Conservation (phyloP, 2,329 filamentous ascomycete genomes). For the Beauveria caledonica region DNA sequence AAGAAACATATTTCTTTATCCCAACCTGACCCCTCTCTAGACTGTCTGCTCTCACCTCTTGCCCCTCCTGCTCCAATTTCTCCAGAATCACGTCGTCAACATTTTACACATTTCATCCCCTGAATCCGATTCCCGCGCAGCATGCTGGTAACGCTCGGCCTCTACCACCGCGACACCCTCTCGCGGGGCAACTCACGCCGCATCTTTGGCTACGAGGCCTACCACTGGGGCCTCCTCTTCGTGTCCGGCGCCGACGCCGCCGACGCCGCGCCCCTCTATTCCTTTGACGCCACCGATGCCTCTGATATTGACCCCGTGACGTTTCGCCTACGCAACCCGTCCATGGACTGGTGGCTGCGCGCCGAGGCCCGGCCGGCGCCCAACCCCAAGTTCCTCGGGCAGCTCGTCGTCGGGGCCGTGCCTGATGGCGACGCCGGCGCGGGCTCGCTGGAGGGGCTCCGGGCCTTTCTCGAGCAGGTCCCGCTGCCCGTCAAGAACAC, state of each 20-base stretch:
- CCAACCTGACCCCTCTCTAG: not conserved
- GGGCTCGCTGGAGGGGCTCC: slow-evolving; percentile 14
- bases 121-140: not conserved
- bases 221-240: slow-evolving; percentile 24
- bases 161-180: slow-evolving; percentile 21
- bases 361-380: slow-evolving; percentile 14
- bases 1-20: no score
- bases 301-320: slow-evolving; percentile 23
- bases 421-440: slow-evolving; percentile 13
- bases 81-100: not conserved
- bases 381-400: slow-evolving; percentile 20
- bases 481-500: slow-evolving; percentile 23
- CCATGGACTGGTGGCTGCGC: slow-evolving; percentile 25
- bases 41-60: not conserved
- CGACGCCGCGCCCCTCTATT: not conserved
- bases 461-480: slow-evolving; percentile 17
- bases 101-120: not conserved
- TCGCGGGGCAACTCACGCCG: slow-evolving; percentile 18
- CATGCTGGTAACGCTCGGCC: slow-evolving; percentile 16
- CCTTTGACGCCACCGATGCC: slow-evolving; percentile 24
- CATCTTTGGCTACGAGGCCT: slow-evolving; percentile 22
- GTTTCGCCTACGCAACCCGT: slow-evolving; percentile 24
- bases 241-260: slow-evolving; percentile 13
- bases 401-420: slow-evolving; percentile 20
- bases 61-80: not conserved